Evolutionary conservation across 2,329 filamentous ascomycete genomes (phyloP).

Genomic region (Botrytis cinerea): DNA sequence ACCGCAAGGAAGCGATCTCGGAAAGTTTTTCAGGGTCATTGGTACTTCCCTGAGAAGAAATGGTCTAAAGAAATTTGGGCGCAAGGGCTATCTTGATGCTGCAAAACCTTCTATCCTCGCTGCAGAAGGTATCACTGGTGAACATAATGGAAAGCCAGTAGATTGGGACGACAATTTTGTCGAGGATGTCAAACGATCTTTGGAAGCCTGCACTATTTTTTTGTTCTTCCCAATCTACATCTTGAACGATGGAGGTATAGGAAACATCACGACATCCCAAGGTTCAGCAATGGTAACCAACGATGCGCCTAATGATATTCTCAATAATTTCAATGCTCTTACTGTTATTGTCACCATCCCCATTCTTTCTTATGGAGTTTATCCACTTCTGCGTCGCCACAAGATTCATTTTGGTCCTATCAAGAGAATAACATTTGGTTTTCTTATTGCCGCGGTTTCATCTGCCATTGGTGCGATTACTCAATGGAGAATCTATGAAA

Average conservation of each 20-base stretch:
- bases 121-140: slow-evolving; percentile 47
- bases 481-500: slow-evolving; percentile 64
- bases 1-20: slow-evolving; percentile 50
- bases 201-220: slow-evolving; percentile 70
- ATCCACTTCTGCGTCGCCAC: slow-evolving; percentile 64
- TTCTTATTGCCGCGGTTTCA: slow-evolving; percentile 62
- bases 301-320: slow-evolving; percentile 75
- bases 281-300: slow-evolving; percentile 65
- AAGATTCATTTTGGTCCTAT: slow-evolving; percentile 71
- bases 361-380: slow-evolving; percentile 66
- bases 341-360: slow-evolving; percentile 74
- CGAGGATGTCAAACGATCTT: slow-evolving; percentile 71
- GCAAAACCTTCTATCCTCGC: slow-evolving; percentile 69
- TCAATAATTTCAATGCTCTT: slow-evolving; percentile 75
- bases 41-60: slow-evolving; percentile 46
- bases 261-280: slow-evolving; percentile 51
- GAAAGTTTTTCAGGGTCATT: slow-evolving; percentile 48
- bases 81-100: slow-evolving; percentile 61
- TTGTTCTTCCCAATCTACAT: slow-evolving; percentile 51
- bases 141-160: slow-evolving; percentile 49
- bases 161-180: slow-evolving; percentile 82
- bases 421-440: slow-evolving; percentile 72
- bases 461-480: slow-evolving; percentile 58
- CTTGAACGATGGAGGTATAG: slow-evolving; percentile 48
- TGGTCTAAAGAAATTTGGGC: slow-evolving; percentile 61